Evolutionary conservation across 192 early-diverging fungal species (phyloP), one percentile per base, ranked within the genome.

Genomic region (Umbelopsis isabellina): DNA sequence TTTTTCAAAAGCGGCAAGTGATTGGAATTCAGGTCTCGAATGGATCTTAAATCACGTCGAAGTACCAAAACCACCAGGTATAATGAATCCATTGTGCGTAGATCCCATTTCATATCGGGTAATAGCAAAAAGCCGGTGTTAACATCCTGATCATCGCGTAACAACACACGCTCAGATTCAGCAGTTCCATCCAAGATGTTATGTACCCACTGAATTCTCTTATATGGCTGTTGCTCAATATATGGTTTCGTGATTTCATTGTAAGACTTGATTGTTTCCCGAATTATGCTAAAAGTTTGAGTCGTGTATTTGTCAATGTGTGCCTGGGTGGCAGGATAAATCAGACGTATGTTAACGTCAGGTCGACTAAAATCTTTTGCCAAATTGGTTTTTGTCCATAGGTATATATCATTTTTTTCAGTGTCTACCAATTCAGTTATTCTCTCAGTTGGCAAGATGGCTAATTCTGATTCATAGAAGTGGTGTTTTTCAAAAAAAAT

Each of bases 41-140:
- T 52, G 6, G 90, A 91, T 23, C 66, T 73, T 21, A 93, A 69
- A 61, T 87, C 88, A 9, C 47, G 65, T 61, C 82, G 79, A 35
- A 85, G 79, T 8, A 86, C 79, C 53, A 94, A 86, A 8, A 82
- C 91, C 9, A 88, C 74, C 20, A 91, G 78, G 69, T 94, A 94
- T 52, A 94, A 77, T 18, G 74, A 85, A 16, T 89, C 85, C 4
- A 85, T 46, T 9, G 82, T 87, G 4, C 77, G 64, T 3, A 75
- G 78, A 68, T 94, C 91, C 93, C 93, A 94, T 68, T 94, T 94
- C 89, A 89, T 87, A 65, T 94, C 93, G 2, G 93, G 93, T 23
- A 92, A 72, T 4, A 94, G 72, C 25, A 94, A 72, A 79, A 94
- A 94, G 16, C 93, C 93, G 16, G 66, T 81, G 45, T 84, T 78